These are phyloP conservation scores for Phytophthora megakarya DNA, from an alignment of 352 stramenopile genomes.

Conservation along the genomic window DNA sequence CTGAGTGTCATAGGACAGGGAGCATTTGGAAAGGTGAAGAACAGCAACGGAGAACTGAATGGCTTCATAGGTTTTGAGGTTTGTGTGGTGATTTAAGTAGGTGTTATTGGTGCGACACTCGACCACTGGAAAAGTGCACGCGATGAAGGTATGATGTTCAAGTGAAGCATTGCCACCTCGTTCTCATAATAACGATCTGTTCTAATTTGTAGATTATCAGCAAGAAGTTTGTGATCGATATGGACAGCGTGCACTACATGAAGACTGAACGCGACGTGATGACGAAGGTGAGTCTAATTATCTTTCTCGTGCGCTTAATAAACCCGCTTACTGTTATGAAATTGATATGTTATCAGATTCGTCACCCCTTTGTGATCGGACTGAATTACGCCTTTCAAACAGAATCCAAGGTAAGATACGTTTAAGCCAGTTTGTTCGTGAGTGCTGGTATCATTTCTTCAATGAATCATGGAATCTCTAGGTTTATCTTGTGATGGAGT, in stretches of 20 bases:
- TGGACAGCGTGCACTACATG: constrained; percentile 81
- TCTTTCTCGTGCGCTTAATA: neutral
- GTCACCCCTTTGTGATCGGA: constrained; percentile 82
- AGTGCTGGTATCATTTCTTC: too few species aligned
- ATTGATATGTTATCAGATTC: constrained; percentile 47
- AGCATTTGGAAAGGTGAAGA: constrained; percentile 67
- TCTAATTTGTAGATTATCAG: constrained; percentile 73
- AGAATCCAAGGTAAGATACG: constrained; percentile 66
- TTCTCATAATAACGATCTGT: too few species aligned
- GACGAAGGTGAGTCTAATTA: constrained; percentile 55
- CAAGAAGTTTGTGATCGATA: constrained; percentile 82
- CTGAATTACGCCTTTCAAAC: constrained; percentile 84
- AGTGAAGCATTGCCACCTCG: too few species aligned
- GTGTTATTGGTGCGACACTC: constrained; percentile 77
- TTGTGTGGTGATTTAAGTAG: constrained; percentile 24
- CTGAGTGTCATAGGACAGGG: constrained; percentile 95
- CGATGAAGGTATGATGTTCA: constrained; percentile 69
- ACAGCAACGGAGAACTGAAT: neutral
- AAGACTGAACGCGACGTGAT: constrained; percentile 85
- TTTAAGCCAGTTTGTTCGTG: neutral
- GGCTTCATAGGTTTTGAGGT: neutral
- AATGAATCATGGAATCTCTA: constrained; percentile 28
- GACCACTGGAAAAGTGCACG: constrained; percentile 61
- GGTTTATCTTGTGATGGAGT: constrained; percentile 83
- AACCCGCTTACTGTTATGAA: neutral